Percentiles rank a stretch among this genome's conserved stretches.
Evolutionary conservation across 169 alveolate species (phyloP).

Genomic region (Eimeria nieschulzi): DNA sequence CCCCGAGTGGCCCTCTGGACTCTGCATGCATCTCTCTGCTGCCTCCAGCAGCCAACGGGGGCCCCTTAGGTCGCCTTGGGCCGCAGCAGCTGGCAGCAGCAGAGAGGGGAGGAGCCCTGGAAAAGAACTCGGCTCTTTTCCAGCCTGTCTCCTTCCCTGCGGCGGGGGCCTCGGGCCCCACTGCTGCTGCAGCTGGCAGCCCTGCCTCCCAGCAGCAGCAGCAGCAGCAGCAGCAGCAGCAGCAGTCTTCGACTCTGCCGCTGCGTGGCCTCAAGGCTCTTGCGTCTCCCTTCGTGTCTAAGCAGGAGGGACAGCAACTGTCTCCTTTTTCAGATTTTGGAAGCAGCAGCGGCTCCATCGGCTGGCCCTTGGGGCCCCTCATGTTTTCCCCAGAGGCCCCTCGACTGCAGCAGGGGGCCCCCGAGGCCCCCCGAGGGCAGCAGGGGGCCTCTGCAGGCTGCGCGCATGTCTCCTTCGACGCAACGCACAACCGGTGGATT

Average conservation of each 20-base stretch:
- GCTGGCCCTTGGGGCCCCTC: constrained; percentile 3
- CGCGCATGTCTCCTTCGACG: constrained; percentile 68
- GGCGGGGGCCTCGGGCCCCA: constrained; percentile 1
- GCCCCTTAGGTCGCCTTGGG: constrained; percentile 2
- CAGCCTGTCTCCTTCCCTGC: neutral
- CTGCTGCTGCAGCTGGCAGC: neutral
- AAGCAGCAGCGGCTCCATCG: constrained; percentile 32
- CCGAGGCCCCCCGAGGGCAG: neutral
- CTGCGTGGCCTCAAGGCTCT: too few relatives aligned
- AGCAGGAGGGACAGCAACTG: too few relatives aligned
- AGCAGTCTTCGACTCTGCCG: too few relatives aligned
- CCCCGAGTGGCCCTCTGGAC: neutral
- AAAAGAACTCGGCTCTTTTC: neutral
- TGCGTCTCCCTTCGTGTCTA: too few relatives aligned
- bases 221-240: constrained; percentile 56
- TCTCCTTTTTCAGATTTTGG: too few relatives aligned
- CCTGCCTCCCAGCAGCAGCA: constrained; percentile 39
- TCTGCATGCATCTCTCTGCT: constrained; percentile 1
- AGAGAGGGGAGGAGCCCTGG: neutral
- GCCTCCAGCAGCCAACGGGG: constrained; percentile 26
- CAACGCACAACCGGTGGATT: constrained; percentile 57
- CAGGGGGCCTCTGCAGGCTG: constrained; percentile 31
- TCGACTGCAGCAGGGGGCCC: neutral
- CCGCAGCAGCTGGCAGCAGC: constrained; percentile 19
- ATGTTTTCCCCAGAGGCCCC: neutral